Evolutionary conservation across 2,329 filamentous ascomycete genomes (phyloP), one percentile per base, ranked within the genome.

Genomic region (Fusarium anguioides): DNA sequence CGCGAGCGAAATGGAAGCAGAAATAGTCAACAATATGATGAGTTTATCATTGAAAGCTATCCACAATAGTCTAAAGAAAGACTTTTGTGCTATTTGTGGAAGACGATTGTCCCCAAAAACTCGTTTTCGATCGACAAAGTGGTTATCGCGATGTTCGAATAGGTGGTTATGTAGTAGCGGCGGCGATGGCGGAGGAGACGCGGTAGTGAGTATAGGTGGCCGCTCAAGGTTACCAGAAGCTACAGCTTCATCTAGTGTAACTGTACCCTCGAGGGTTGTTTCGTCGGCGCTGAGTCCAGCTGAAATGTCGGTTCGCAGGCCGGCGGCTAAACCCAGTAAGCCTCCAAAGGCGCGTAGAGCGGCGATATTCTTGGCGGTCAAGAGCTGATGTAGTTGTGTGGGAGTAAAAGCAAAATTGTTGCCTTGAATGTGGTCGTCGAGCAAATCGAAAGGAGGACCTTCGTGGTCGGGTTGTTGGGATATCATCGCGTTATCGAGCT

Each of bases 21-120:
- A 91, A 20, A 89, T 82, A 2, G 89, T 90, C 59, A 93, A 81
- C 6, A 93, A 79, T 53, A 93, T 91, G 50, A 93, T 81, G 12
- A 94, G 88, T 72, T 94, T 94, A 78, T 94, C 91, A 74, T 94
- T 93, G 79, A 92, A 93, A 2, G 91, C 91, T 72, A 93, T 90
- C 91, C 91, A 94, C 64, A 79, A 70, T 48, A 94, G 79, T 72
- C 89, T 83, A 61, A 90, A 81, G 49, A 94, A 88, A 36, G 82
- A 89, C 75, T 93, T 93, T 23, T 88, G 82, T 72, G 91, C 91
- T 71, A 87, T 87, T 67, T 87, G 87, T 0, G 74, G 78, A 3
- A 75, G 73, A 9, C 72, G 73, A 47, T 94, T 94, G 64, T 87
- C 85, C 51, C 87, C 88, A 74, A 87, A 94, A 9, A 94, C 82